Evolutionary conservation across 768 basidiomycete species (phyloP), one percentile per base, ranked within the genome.

Genomic region (Tulasnella sp.): DNA sequence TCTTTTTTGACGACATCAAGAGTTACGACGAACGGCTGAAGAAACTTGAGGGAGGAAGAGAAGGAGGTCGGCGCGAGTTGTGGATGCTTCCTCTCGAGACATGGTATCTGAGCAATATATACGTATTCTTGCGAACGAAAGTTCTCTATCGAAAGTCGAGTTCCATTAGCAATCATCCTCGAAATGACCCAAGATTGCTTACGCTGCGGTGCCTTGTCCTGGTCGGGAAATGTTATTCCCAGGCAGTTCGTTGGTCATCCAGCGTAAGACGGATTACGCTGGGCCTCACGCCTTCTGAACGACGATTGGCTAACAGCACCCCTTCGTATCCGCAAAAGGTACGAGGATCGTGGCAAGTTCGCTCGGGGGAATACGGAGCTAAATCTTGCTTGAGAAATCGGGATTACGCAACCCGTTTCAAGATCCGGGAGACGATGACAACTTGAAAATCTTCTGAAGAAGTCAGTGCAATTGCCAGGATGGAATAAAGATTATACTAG

Each of bases 1-100:
- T 81, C 71, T 78, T 77, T 73, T 76, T 76, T 39, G 73, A 5
- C 6, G 71, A 71, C 65, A 72, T 69, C 32, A 65, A 29, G 11
- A 9, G 17, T 17, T 19, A 35, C 42, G n/a, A n/a, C n/a, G n/a
- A n/a, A n/a, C n/a, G n/a, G n/a, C n/a, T n/a, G 42, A 63, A 26
- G 12, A 63, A 63, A 26, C 12, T 32, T 63, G 62, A 32, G 62
- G 29, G 62, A 63, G 14, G 16, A 32, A 14, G 29, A 32, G 29
- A 63, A 11, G 29, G 62, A 17, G 62, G 14, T n/a, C n/a, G n/a
- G n/a, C n/a, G n/a, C n/a, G n/a, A n/a, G n/a, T n/a, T n/a, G n/a
- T n/a, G n/a, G n/a, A n/a, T n/a, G n/a, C n/a, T n/a, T n/a, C n/a
- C n/a, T n/a, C n/a, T n/a, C n/a, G n/a, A n/a, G n/a, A n/a, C n/a